Evolutionary conservation across 768 basidiomycete genomes (phyloP).

Genomic region (Pleurotus platypus): DNA sequence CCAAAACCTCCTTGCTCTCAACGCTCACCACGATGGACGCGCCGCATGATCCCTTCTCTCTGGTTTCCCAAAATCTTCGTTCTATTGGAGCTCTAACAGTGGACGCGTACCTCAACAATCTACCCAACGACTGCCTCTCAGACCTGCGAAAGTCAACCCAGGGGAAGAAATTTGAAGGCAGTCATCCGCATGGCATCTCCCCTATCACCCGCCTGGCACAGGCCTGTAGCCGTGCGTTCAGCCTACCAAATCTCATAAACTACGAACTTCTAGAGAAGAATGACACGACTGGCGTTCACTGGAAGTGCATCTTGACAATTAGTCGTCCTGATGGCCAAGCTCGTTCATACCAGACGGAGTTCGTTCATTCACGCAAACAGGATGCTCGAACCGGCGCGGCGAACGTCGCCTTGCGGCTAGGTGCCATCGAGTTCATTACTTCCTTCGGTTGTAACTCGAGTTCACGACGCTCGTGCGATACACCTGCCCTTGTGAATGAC

Average conservation of each 20-base stretch:
- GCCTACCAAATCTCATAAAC: conserved; percentile 21
- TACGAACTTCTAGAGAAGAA: conserved; percentile 46
- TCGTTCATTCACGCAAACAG: conserved; percentile 35
- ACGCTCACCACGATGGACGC: background rate
- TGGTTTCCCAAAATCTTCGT: conserved; percentile 21
- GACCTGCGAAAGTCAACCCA: background rate
- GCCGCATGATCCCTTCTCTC: conserved; percentile 15
- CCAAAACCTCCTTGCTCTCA: too few relatives aligned
- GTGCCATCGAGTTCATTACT: conserved; percentile 55
- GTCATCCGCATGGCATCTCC: background rate
- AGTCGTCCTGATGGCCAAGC: conserved; percentile 47
- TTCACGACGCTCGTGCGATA: conserved; percentile 27
- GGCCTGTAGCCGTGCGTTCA: background rate
- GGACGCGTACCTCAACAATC: conserved; percentile 18
- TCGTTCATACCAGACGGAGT: conserved; percentile 52
- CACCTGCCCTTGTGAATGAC: conserved; percentile 24
- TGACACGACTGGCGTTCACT: conserved; percentile 14
- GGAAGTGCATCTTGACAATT: conserved; percentile 60
- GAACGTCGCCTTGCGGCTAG: conserved; percentile 51
- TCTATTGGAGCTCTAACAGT: conserved; percentile 24
- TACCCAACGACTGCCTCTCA: background rate
- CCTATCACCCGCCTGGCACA: background rate
- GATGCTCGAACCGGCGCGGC: conserved; percentile 57
- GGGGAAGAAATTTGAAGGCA: background rate
- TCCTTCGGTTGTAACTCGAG: conserved; percentile 35